Base-by-base conservation (phyloP, 192 early-diverging fungal species). In the Backusella mclennaniae region DNA sequence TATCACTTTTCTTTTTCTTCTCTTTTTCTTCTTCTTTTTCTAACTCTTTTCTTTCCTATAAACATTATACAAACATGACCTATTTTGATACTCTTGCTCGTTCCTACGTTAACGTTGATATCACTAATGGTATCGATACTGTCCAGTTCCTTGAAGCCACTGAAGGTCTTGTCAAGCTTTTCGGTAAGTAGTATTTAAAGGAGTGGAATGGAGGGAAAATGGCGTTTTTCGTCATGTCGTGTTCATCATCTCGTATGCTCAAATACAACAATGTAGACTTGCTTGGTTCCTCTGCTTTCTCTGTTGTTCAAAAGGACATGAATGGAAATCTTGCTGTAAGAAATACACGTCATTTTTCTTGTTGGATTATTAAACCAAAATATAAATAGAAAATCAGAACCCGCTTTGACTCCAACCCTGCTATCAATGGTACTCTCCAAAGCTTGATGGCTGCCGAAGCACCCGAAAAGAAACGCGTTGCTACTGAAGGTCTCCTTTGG, bases 401-500 rank as follows among this genome's bases (percentile, higher is more conserved):
- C 31, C 92, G 93, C 83, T 93, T 85, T 83, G 46, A 83, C 17
- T 80, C 85, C 80, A 89, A 93, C 82, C 92, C 94, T 33, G 84
- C 66, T 33, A 87, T 82, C 59, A 92, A 88, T 77, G 81, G 85
- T 23, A 99, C 96, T 35, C 90, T 99, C 71, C 89, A 99, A 79
- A 89, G 92, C 71, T 88, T 99, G 68, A 87, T 95, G 41, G 80
- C 85, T 9, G 87, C 84, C 12, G 97, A 99, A 84, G 69, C 85
- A 2, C 84, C 77, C n/a, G 91, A 93, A 76, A 93, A 93, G 84
- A 94, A 95, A 84, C 88, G 92, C 78, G 90, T 88, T 12, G 96
- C 96, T 66, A 94, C 95, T 26, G 95, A 96, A 79, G 95, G 95
- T 19, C 88, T 99, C 36, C 86, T 99, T 73, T 99, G 97, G 97